These are phyloP conservation scores for Fonsecaea pedrosoi DNA, from an alignment of 2,329 filamentous ascomycete genomes.

Conservation along the genomic window DNA sequence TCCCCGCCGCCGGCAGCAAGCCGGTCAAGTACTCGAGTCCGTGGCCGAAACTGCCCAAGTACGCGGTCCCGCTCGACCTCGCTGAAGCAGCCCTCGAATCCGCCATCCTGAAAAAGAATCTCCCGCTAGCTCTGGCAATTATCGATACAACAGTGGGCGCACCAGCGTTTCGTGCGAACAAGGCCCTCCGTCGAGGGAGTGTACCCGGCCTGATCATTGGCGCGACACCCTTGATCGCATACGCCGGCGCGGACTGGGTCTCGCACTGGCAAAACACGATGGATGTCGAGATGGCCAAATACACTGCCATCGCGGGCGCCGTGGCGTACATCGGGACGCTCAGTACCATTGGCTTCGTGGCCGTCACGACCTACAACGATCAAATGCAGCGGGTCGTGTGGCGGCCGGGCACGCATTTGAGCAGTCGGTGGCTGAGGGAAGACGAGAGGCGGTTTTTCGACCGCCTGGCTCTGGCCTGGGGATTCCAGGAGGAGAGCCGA, in stretches of 20 bases:
- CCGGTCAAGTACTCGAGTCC: constrained; percentile 66
- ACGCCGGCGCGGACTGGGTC: constrained; percentile 64
- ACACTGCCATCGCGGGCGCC: constrained; percentile 79
- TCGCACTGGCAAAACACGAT: constrained; percentile 74
- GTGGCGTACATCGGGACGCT: constrained; percentile 84
- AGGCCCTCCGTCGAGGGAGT: constrained; percentile 52
- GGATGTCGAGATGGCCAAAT: constrained; percentile 75
- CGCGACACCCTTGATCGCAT: constrained; percentile 57
- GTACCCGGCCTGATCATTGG: constrained; percentile 49
- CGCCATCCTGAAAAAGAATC: constrained; percentile 78
- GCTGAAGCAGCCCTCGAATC: constrained; percentile 77
- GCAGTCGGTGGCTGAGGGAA: constrained; percentile 84
- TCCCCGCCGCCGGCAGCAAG: constrained; percentile 64
- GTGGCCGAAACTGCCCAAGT: constrained; percentile 71
- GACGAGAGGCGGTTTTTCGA: constrained; percentile 89
- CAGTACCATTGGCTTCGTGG: constrained; percentile 80
- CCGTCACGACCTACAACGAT: constrained; percentile 86
- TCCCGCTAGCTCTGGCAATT: constrained; percentile 78
- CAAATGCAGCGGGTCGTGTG: constrained; percentile 95
- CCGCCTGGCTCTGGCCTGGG: constrained; percentile 85
- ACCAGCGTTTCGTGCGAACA: constrained; percentile 52
- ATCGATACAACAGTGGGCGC: constrained; percentile 66
- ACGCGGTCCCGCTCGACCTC: constrained; percentile 73
- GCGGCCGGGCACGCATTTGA: constrained; percentile 79
- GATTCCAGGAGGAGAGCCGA: constrained; percentile 79